Evolutionary conservation across 495 filamentous ascomycete genomes (phyloP).

Genomic region (Xylaria acuta): DNA sequence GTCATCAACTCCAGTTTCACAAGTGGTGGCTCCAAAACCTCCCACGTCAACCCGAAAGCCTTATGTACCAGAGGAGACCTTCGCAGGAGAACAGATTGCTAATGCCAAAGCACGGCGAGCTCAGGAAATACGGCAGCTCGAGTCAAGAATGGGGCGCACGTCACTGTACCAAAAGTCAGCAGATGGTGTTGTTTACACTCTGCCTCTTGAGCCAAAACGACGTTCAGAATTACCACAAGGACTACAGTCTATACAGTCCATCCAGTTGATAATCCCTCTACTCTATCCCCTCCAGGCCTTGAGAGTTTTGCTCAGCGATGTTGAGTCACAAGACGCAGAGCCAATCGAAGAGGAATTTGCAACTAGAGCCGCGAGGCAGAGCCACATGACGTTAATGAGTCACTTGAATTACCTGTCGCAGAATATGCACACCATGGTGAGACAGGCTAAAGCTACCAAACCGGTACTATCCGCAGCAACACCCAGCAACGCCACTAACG

Average conservation of each 20-base stretch:
- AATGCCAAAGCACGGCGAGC: conserved; percentile 69
- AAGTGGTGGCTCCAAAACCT: conserved; percentile 58
- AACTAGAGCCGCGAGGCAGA: conserved; percentile 60
- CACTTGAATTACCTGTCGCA: conserved; percentile 79
- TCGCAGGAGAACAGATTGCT: conserved; percentile 62
- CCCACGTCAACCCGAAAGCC: conserved; percentile 28
- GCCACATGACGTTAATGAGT: conserved; percentile 69
- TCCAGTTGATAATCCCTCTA: conserved; percentile 73
- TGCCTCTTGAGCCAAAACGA: conserved; percentile 75
- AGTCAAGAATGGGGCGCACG: conserved; percentile 75
- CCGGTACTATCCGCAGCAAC: background rate
- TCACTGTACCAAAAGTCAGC: conserved; percentile 72
- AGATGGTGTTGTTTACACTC: conserved; percentile 72
- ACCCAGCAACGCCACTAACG: background rate
- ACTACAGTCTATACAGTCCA: conserved; percentile 67
- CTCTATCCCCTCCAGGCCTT: conserved; percentile 76
- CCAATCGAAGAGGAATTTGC: conserved; percentile 70
- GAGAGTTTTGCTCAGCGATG: conserved; percentile 68
- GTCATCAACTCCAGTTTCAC: conserved; percentile 54
- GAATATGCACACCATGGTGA: conserved; percentile 74
- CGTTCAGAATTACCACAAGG: conserved; percentile 64
- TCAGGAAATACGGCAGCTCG: conserved; percentile 73
- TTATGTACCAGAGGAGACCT: conserved; percentile 51
- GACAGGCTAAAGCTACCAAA: conserved; percentile 44
- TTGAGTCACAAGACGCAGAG: conserved; percentile 64